These are phyloP conservation scores for Capsicum baccatum DNA, from an alignment of 257 asterid species.

Conservation along the genomic window DNA sequence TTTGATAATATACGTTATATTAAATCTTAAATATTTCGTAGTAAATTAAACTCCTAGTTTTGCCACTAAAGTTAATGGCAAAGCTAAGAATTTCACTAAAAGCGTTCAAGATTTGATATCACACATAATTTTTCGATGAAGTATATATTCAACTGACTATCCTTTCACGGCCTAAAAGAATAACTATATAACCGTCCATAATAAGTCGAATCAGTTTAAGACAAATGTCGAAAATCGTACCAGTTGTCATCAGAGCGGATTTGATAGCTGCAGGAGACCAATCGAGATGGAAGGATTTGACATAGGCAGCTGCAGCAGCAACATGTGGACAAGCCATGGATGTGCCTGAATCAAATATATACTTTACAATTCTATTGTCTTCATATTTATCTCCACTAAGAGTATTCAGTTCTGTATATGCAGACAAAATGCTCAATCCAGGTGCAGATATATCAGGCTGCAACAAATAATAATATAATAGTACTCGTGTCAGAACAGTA, in stretches of 20 bases:
- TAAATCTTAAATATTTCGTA: no score
- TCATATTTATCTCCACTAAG: conserved; percentile 28
- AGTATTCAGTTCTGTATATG: conserved; percentile 43
- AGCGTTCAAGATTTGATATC: no score
- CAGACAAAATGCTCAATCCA: conserved; percentile 76
- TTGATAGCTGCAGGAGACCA: conserved; percentile 89
- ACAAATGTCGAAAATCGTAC: conserved; percentile 36
- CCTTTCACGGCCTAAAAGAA: background rate
- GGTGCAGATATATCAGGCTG: conserved; percentile 95
- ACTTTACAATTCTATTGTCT: conserved; percentile 50
- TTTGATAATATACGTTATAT: background rate
- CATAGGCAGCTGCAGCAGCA: conserved; percentile 76
- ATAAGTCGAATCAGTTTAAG: background rate
- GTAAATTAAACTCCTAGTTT: no score
- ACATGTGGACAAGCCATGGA: conserved; percentile 91
- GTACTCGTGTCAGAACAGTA: background rate
- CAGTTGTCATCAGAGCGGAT: conserved; percentile 88
- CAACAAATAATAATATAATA: background rate
- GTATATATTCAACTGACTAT: no score
- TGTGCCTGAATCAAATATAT: conserved; percentile 72
- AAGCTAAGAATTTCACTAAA: no score
- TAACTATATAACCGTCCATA: background rate
- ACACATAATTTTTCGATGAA: no score
- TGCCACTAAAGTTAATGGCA: no score
- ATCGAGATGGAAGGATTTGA: conserved; percentile 68